phyloP scores from a whole-genome alignment of 169 alveolate genomes.

The Babesia divergens region DNA sequence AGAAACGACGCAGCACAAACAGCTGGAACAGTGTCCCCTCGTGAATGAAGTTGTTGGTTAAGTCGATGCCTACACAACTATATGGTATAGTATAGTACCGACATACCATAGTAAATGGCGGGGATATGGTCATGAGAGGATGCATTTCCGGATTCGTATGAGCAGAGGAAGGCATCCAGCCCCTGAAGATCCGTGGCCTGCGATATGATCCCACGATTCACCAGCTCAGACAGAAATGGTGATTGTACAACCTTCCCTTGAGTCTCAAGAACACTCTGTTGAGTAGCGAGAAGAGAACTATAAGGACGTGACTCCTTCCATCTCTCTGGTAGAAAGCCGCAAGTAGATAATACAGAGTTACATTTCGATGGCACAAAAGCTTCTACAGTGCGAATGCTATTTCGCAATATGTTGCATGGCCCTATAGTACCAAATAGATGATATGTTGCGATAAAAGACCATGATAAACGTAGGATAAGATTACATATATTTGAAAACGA shows the following conservation, averaged over 20 bases:
- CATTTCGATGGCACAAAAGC: no score
- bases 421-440: no score
- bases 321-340: no score
- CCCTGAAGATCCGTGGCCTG: conserved; percentile 39
- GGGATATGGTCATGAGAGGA: not conserved
- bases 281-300: not conserved
- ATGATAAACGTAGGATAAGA: not conserved
- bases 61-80: conserved; percentile 71
- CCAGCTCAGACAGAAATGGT: conserved; percentile 24
- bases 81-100: not conserved
- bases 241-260: conserved; percentile 3
- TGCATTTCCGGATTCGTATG: not conserved
- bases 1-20: conserved; percentile 67
- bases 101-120: conserved; percentile 57
- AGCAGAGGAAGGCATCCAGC: conserved; percentile 35
- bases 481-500: not conserved
- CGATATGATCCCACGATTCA: conserved; percentile 33
- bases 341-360: no score
- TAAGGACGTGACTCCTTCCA: not conserved
- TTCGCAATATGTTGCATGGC: no score
- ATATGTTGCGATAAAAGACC: not conserved
- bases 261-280: not conserved
- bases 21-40: conserved; percentile 77
- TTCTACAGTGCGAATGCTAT: no score
- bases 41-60: conserved; percentile 71